Percentiles rank a stretch among this genome's conserved stretches.
Evolutionary conservation across 352 stramenopile species (phyloP).

Genomic region (Pythium rishiriense): DNA sequence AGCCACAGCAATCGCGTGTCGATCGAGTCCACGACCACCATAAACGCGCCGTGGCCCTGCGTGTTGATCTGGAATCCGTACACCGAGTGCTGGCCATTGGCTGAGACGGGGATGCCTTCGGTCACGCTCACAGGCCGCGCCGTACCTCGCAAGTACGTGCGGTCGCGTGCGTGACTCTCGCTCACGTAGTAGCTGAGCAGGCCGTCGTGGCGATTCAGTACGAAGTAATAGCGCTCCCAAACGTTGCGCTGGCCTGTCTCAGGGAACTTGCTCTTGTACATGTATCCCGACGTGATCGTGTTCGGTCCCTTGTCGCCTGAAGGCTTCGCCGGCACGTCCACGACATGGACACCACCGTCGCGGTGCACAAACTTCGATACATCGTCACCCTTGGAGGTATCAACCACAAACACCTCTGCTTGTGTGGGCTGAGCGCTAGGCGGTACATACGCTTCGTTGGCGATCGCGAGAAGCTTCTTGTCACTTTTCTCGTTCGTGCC

Average conservation of each 20-base stretch:
- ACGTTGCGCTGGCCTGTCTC: conserved; percentile 78
- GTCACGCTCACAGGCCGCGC: conserved; percentile 76
- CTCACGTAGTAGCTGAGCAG: conserved; percentile 87
- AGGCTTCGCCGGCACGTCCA: conserved; percentile 45
- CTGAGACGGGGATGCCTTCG: conserved; percentile 74
- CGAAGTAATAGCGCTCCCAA: conserved; percentile 88
- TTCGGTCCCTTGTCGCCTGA: conserved; percentile 40
- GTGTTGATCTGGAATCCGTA: conserved; percentile 89
- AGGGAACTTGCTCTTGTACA: conserved; percentile 88
- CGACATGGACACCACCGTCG: conserved; percentile 68
- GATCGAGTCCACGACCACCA: conserved; percentile 85
- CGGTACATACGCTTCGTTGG: conserved; percentile 68
- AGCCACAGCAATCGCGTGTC: conserved; percentile 81
- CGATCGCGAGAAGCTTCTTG: conserved; percentile 73
- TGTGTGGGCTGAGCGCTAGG: conserved; percentile 44
- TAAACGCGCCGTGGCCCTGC: conserved; percentile 81
- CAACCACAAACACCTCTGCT: conserved; percentile 72
- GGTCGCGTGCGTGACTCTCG: conserved; percentile 81
- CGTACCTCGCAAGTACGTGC: conserved; percentile 82
- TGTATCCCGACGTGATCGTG: conserved; percentile 80
- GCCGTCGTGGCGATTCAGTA: conserved; percentile 71
- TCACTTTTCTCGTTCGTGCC: conserved; percentile 56
- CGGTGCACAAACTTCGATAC: conserved; percentile 79
- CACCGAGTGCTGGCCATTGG: conserved; percentile 63
- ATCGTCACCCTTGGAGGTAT: conserved; percentile 83